Conservation (phyloP, 371 early-diverging fungal genomes). For the Rhizopus microsporus region DNA sequence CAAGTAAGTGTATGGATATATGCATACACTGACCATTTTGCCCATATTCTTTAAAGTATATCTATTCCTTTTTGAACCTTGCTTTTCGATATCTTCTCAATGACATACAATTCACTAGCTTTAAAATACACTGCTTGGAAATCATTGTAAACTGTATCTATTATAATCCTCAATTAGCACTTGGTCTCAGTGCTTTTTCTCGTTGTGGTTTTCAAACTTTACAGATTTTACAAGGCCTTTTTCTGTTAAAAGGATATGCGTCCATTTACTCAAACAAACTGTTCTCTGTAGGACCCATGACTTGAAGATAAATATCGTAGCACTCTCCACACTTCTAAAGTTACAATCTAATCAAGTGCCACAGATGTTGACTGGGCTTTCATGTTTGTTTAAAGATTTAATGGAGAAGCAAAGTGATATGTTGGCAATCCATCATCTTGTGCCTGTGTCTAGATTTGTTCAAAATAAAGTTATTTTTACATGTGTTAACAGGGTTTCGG, state of each 20-base stretch:
- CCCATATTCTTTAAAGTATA: constrained; percentile 27
- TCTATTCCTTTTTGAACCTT: constrained; percentile 64
- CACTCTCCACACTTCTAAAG: constrained; percentile 75
- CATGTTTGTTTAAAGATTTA: constrained; percentile 67
- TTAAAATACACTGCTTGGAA: constrained; percentile 65
- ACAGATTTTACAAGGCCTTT: constrained; percentile 55
- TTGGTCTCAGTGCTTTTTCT: constrained; percentile 81
- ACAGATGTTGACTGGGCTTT: constrained; percentile 60
- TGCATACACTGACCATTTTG: neutral
- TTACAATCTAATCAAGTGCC: constrained; percentile 71
- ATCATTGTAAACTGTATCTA: constrained; percentile 79
- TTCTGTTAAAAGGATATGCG: constrained; percentile 21
- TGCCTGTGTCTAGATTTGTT: too few relatives aligned
- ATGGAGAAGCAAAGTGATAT: constrained; percentile 77
- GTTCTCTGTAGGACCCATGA: constrained; percentile 76
- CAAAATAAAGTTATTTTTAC: too few relatives aligned
- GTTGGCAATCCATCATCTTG: neutral
- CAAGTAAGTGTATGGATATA: neutral
- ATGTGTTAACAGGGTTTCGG: too few relatives aligned
- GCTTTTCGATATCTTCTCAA: constrained; percentile 67
- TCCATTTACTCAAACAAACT: neutral
- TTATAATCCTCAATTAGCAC: constrained; percentile 79
- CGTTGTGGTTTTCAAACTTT: constrained; percentile 74
- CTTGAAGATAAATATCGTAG: constrained; percentile 85
- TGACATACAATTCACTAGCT: constrained; percentile 56